Evolutionary conservation across 129 eudicot species (phyloP), one percentile per base, ranked within the genome.

Genomic region (Arctium minus): DNA sequence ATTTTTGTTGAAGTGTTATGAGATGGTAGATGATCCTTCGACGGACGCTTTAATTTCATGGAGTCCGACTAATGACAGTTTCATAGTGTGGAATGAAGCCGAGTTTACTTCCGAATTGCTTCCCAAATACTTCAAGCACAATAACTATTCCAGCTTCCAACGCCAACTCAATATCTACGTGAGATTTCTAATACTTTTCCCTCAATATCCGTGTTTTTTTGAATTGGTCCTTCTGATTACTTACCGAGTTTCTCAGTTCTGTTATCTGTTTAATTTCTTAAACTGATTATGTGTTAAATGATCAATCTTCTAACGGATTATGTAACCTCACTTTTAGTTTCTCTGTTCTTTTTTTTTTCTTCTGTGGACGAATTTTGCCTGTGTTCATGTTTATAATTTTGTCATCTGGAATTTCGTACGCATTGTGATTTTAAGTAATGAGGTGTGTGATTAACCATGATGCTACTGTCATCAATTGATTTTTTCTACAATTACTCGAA

Each of bases 121-220:
- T 74, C 97, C 97, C 1, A 90, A 88, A 76, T 94, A 91, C 88
- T 94, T 92, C 89, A 94, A 94, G 91, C 97, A 92, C 83, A 89
- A 80, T 72, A 94, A 91, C 64, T 84, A 92, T 69, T 79, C 97
- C 73, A 94, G 98, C 72, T 94, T 94, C 38, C 88, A 92, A 39
- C 86, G 98, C 30, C 98, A 94, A 67, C 93, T 94, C 77, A 94
- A 94, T 79, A 92, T 94, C 84, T 94, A 94, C 74, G 98, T 94
- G 80, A 85, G 89, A 70, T 60, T 71, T 71, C 74, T 32, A 53
- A 40, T 74, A 1, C 18, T 68, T 46, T 72, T 5, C 60, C 12
- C 69, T 3, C 4, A 18, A 8, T 40, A 73, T 73, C 27, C 17
- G 53, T 13, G 22, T 35, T 40, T 68, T 17, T 70, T 79, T 40